Percentiles rank a stretch among this genome's conserved stretches.
These are phyloP conservation scores for Eucalyptus brandiana DNA, from an alignment of 345 rosid genomes.

Conservation along the genomic window DNA sequence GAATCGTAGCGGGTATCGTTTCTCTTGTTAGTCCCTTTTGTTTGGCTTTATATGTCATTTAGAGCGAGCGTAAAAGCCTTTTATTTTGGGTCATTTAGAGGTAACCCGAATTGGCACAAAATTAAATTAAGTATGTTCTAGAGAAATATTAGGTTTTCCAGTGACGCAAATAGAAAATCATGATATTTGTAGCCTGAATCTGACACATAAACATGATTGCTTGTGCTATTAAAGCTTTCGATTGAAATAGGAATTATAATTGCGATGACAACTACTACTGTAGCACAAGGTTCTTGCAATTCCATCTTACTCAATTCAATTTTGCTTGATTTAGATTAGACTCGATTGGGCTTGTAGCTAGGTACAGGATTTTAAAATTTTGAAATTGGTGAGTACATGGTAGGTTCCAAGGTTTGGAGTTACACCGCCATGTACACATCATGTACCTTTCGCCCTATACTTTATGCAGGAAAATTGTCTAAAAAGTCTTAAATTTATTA, in stretches of 20 bases:
- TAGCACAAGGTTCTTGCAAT: neutral
- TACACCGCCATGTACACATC: neutral
- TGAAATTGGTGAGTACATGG: neutral
- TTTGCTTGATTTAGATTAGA: too few species aligned
- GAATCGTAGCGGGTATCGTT: too few species aligned
- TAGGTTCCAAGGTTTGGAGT: neutral
- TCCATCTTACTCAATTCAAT: neutral
- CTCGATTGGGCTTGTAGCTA: neutral
- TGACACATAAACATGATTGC: neutral
- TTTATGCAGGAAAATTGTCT: neutral
- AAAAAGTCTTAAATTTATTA: too few species aligned
- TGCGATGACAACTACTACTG: neutral
- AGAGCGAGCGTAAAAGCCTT: too few species aligned
- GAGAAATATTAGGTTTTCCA: neutral
- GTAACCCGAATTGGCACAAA: neutral
- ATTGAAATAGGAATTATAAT: neutral
- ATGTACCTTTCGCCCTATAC: accelerated
- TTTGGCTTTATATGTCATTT: too few species aligned
- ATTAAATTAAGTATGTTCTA: too few species aligned
- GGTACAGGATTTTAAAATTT: neutral
- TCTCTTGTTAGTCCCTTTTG: too few species aligned
- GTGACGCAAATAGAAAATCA: too few species aligned
- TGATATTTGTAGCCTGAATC: neutral
- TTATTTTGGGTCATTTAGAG: neutral
- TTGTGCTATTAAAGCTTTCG: neutral